Conservation (phyloP, 106 monocot genomes). For the Agapanthus africanus region DNA sequence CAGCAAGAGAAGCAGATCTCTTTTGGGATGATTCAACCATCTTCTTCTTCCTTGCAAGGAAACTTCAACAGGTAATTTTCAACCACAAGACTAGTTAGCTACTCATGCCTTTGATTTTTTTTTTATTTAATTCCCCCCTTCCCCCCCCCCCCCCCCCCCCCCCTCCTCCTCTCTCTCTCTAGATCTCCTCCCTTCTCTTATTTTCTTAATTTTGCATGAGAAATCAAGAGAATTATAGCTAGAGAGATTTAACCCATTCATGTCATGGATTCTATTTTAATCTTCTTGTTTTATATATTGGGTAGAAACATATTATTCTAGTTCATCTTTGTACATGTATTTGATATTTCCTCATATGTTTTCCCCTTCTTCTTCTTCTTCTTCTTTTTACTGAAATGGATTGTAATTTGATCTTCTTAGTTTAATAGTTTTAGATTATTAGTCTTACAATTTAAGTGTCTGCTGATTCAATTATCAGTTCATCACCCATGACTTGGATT, state of each 20-base stretch:
- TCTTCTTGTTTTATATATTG: no score
- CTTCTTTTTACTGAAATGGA: no score
- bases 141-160: neutral
- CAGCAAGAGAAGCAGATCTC: slow-evolving; percentile 24
- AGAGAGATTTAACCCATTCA: neutral
- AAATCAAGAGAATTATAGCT: neutral
- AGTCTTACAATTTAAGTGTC: neutral
- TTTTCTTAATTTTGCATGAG: slow-evolving; percentile 6
- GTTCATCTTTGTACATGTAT: no score
- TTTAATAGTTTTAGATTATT: neutral
- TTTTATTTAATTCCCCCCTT: neutral
- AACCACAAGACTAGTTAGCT: neutral
- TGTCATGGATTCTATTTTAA: slow-evolving; percentile 1
- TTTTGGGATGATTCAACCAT: slow-evolving; percentile 32
- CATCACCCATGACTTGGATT: neutral
- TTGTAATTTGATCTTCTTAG: neutral
- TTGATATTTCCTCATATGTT: no score
- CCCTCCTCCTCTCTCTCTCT: neutral
- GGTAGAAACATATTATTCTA: no score
- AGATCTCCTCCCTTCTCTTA: neutral
- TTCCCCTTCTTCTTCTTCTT: no score
- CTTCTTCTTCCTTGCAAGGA: slow-evolving; percentile 39
- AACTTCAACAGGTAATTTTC: slow-evolving; percentile 22
- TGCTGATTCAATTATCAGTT: no score
- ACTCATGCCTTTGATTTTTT: neutral